phyloP scores from a whole-genome alignment of 768 basidiomycete species.

The Xerocomus spinulosus region DNA sequence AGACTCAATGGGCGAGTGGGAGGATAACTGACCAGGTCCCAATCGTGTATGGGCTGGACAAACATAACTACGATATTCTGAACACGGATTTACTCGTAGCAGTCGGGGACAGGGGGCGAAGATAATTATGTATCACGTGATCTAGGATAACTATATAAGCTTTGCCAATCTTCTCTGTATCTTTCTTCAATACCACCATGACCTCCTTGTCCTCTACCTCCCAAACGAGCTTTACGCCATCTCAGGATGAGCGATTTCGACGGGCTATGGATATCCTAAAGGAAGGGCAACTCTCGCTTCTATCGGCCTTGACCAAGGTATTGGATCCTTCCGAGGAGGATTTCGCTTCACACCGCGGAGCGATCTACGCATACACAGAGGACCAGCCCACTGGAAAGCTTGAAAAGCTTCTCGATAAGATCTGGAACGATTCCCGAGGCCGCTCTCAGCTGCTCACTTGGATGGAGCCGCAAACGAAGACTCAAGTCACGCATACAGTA shows the following conservation, averaged over 20 bases:
- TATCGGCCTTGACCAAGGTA: neutral
- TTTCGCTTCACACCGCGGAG: neutral
- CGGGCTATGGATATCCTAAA: neutral
- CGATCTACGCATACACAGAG: neutral
- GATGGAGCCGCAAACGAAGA: neutral
- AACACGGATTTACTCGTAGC: no score
- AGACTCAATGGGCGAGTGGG: no score
- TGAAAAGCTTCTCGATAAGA: neutral
- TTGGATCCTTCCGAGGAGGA: neutral
- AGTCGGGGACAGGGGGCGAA: no score
- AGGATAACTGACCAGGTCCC: no score
- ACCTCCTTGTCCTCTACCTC: no score
- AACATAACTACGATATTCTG: no score
- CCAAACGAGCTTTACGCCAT: no score
- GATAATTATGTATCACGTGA: no score
- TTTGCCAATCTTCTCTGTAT: no score
- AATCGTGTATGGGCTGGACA: no score
- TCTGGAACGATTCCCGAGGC: neutral
- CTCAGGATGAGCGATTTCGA: neutral
- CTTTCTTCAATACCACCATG: no score
- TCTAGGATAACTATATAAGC: no score
- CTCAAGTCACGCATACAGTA: neutral
- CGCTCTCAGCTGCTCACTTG: neutral
- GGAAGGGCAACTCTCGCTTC: neutral
- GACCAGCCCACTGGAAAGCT: neutral